Percentiles rank a stretch among this genome's conserved stretches.
phyloP scores from a whole-genome alignment of 345 rosid species.

The Corchorus capsularis region DNA sequence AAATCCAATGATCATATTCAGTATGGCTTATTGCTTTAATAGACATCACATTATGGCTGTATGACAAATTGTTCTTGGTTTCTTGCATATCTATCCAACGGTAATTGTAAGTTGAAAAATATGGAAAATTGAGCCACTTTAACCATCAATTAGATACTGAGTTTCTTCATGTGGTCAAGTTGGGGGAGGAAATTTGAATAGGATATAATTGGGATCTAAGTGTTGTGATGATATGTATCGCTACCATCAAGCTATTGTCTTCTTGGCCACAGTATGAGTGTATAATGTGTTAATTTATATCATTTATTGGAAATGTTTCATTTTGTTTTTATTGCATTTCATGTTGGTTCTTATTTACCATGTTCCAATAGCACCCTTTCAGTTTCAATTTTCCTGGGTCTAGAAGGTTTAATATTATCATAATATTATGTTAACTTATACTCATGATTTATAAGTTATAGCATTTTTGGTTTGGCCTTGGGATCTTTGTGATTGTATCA shows the following conservation, averaged over 20 bases:
- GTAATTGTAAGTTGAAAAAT: neutral
- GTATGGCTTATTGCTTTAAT: neutral
- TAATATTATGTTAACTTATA: neutral
- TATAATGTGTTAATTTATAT: neutral
- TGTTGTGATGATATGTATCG: neutral
- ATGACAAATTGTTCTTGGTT: neutral
- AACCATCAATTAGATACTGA: neutral
- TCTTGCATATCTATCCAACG: neutral
- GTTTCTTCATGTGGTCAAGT: neutral
- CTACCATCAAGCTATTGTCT: neutral
- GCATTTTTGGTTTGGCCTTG: neutral
- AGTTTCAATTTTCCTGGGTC: too few relatives aligned
- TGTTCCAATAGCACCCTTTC: too few relatives aligned
- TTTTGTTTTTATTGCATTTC: neutral
- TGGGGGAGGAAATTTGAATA: neutral
- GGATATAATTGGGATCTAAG: neutral
- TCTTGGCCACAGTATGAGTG: neutral
- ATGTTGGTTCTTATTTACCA: too few relatives aligned
- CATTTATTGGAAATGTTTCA: neutral
- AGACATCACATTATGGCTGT: neutral
- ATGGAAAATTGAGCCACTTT: neutral
- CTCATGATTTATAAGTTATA: neutral
- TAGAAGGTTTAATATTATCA: too few relatives aligned
- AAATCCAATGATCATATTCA: too few relatives aligned
- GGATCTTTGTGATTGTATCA: neutral